Evolutionary conservation across 2,329 filamentous ascomycete species (phyloP), one percentile per base, ranked within the genome.

Genomic region (Ampelomyces quisqualis): DNA sequence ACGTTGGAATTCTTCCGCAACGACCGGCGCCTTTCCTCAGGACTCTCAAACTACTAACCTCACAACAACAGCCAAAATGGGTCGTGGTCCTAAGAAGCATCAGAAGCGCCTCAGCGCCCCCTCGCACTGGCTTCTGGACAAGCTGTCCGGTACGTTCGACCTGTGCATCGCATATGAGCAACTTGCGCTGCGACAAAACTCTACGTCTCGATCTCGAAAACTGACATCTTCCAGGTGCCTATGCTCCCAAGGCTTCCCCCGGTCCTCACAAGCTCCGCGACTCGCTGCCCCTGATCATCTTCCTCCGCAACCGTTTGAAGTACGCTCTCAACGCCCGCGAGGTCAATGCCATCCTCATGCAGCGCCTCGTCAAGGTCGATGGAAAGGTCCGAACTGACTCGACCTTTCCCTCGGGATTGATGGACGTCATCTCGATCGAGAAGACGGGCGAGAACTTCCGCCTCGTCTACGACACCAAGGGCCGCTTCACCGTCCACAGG

Each of bases 361-460:
- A 98, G 85, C 91, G 93, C 74, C 86, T 97, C 67, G 83, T 98
- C 87, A 96, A 97, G 86, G 93, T 98, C 71, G 93, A 98, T 74
- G 86, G 85, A 82, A 98, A 98, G 83, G 90, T 98, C 78, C 91
- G 93, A 80, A 98, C 93, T 76, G 93, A 98, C 78, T 79, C 82
- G 69, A 98, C 90, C 78, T 98, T 88, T 86, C 93, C 93, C 66
- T 80, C 93, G 62, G 93, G 93, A 69, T 96, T 94, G 85, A 97
- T 97, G 93, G 93, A 98, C 74, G 93, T 98, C 73, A 96, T 98
- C 81, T 80, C 81, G 70, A 94, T 98, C 73, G 93, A 98, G 78
- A 98, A 98, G 89, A 98, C 93, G 49, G 90, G 90, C 85, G 93
- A 98, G 86, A 88, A 95, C 87, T 98, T 98, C 89, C 91, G 93